Base-by-base conservation (phyloP, 169 alveolate species). In the Eimeria sp. region DNA sequence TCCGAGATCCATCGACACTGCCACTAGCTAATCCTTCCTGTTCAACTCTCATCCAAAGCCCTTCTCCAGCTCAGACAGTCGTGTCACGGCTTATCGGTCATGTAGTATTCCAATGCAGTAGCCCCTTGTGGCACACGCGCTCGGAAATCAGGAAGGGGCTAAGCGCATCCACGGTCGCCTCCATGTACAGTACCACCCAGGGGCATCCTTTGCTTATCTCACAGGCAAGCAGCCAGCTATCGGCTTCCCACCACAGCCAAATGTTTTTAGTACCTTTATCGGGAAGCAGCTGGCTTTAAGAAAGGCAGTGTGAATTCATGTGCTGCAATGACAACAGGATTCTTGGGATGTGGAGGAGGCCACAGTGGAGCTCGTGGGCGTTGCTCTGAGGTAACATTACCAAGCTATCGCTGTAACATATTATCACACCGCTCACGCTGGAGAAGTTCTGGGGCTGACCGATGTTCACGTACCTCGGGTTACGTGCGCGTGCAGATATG, bases 121-220 rank as follows among this genome's bases (percentile, higher is more conserved):
- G 58, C 60, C 95, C 95, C 33, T 58, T 91, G 68, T 91, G 95
- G 95, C 95, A 76, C 74, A 74, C 80, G 90, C 60, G 90, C 71
- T 37, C 83, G 72, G 85, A 62, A n/a, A 54, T 60, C 37, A 85
- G 77, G 30, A 91, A 77, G 71, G 95, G 91, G 49, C 85, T 91
- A 62, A 62, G 43, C 64, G 52, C 95, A 13, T 33, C 54, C 72
- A 54, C 64, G 49, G 68, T 91, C 33, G 83, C 88, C 62, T 74
- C 95, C 40, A 60, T 78, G 83, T 91, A 91, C 95, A 83, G 88
- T 37, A 76, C 95, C 25, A 91, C 95, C n/a, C 87, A 91, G 40
- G 95, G 89, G 71, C 95, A 91, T 62, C 95, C 95, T 46, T 68
- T 91, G 80, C 68, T 91, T 6, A 58, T 91, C 27, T 85, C 83